Evolutionary conservation across 805 yeast species (phyloP), one percentile per base, ranked within the genome.

Genomic region (Saturnispora bothae): DNA sequence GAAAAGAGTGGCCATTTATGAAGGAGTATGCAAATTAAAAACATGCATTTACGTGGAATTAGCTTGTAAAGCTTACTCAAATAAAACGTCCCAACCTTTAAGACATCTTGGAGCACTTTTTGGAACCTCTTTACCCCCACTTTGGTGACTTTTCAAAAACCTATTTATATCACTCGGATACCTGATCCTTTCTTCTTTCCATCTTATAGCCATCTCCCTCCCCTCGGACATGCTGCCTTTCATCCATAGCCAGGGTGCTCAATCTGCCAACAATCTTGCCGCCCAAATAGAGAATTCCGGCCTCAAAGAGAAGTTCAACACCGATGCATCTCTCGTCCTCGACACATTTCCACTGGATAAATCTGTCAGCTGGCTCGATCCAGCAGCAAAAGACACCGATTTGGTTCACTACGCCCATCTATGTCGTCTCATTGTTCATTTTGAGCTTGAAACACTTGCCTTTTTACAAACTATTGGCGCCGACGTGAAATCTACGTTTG

Each of bases 191-290:
- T n/a, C n/a, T n/a, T n/a, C n/a, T n/a, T n/a, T n/a, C n/a, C n/a
- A n/a, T n/a, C n/a, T n/a, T n/a, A n/a, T n/a, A n/a, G n/a, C n/a
- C n/a, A n/a, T n/a, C n/a, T n/a, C n/a, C n/a, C n/a, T n/a, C n/a
- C n/a, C n/a, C n/a, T n/a, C n/a, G n/a, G n/a, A n/a, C 9, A 39
- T 44, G 48, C 43, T 34, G 28, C 45, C 48, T 16, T 28, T 40
- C 15, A 28, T 43, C 5, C 42, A 41, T 19, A 27, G 37, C 33
- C 25, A 23, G 8, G 48, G 48, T 14, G 28, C 43, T 5, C 17
- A 29, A 16, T 13, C 22, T 4, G 48, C 48, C 10, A 20, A 39
- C 7, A 22, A 40, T 13, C 18, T 42, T 14, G 45, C 48, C 9
- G 30, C 33, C 23, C 34, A 33, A 21, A 45, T 43, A 5, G 34